Evolutionary conservation across 1,139 yeast species (phyloP), one percentile per base, ranked within the genome.

Genomic region (Taiozyma sp.): DNA sequence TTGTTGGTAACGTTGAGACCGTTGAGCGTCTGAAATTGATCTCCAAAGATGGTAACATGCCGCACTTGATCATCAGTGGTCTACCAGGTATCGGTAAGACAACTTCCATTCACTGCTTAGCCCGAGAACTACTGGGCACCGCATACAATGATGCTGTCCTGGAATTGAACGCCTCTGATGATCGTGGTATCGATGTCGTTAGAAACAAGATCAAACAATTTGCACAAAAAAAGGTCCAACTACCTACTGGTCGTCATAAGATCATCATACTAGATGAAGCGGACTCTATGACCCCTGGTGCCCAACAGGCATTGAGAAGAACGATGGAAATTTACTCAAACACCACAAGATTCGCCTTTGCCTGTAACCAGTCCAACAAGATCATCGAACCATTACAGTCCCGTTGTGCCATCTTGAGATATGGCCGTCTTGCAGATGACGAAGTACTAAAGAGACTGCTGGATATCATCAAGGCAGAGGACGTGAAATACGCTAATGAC

Each of bases 281-380:
- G 0, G 98, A 93, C 66, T 87, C 96, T n/a, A 88, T 93, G 91
- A 93, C 99, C 0, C 91, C 97, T 0, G 97, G 96, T 46, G 99
- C 99, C 0, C 99, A 93, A 68, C 97, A 91, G 65, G 99, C 99
- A 0, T 73, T 93, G 61, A 79, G 99, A 70, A 80, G 99, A 65
- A 93, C 98, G 1, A 93, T 93, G 99, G 99, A 93, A 65, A 80
- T 93, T 30, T 93, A 89, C 64, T 87, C 97, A 32, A 86, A 86
- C 65, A 85, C 97, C 6, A 93, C 99, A 6, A 79, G 99, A 62
- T 93, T 95, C 74, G 98, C 97, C 21, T 93, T 95, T 72, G 97
- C 98, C 0, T 93, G 99, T 71, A 93, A 93, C 66, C 96, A 88
- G 67, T 85, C 95, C 21, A 87, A 83, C 70, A 93, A 93, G 67